Percentiles rank a stretch among this genome's conserved stretches.
Evolutionary conservation across 495 filamentous ascomycete species (phyloP).

Genomic region (Aspergillus homomorphus): DNA sequence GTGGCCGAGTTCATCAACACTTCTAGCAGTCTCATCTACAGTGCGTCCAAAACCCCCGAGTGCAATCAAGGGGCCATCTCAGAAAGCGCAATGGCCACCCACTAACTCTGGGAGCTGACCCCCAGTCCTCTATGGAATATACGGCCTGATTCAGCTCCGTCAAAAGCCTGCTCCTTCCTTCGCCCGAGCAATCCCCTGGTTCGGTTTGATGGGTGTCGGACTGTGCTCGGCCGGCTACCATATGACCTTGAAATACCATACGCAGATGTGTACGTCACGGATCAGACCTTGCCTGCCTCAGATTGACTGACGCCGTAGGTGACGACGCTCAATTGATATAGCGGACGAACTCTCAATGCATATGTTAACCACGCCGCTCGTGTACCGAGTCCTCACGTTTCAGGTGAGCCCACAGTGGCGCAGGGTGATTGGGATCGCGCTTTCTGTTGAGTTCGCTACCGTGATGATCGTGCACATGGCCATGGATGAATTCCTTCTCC

Average conservation of each 20-base stretch:
- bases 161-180: slow-evolving; percentile 11
- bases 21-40: slow-evolving; percentile 28
- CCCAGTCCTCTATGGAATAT: slow-evolving; percentile 26
- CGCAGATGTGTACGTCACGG: slow-evolving; percentile 30
- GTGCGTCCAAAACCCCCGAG: slow-evolving; percentile 17
- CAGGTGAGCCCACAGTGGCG: slow-evolving; percentile 19
- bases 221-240: slow-evolving; percentile 33
- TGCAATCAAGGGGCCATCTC: not conserved
- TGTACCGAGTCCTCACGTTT: slow-evolving; percentile 30
- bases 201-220: slow-evolving; percentile 32
- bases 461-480: slow-evolving; percentile 34
- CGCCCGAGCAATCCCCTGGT: slow-evolving; percentile 28
- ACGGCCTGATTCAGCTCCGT: slow-evolving; percentile 25
- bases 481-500: slow-evolving; percentile 33
- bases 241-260: slow-evolving; percentile 36
- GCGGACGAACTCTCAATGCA: slow-evolving; percentile 38
- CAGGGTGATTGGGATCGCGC: slow-evolving; percentile 16
- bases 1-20: slow-evolving; percentile 38
- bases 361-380: slow-evolving; percentile 32
- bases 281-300: not conserved
- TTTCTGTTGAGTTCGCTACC: slow-evolving; percentile 20
- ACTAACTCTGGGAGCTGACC: not conserved
- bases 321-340: too few relatives aligned
- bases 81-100: not conserved
- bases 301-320: too few relatives aligned